Conservation (phyloP, 148 eudicot species). For the Rhododendron ovatum region DNA sequence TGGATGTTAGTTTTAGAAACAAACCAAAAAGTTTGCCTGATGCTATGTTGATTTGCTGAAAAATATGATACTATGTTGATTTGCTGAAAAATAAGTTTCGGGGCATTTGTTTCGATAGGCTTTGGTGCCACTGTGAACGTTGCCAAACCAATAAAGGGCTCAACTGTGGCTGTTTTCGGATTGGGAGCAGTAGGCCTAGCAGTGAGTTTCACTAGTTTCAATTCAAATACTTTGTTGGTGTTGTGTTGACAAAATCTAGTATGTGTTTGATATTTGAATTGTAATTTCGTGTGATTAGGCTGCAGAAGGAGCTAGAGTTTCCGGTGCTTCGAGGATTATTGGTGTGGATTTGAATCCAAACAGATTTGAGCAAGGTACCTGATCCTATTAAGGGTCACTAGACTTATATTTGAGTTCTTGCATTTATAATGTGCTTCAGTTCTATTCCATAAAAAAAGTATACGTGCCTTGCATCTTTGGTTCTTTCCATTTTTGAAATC, state of each 20-base stretch:
- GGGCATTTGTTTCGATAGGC: conserved; percentile 27
- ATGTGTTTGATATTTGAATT: background rate
- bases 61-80: background rate
- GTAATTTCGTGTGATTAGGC: conserved; percentile 20
- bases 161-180: conserved; percentile 76
- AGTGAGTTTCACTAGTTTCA: conserved; percentile 38
- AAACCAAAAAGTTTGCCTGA: background rate
- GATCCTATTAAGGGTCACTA: no score
- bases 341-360: conserved; percentile 41
- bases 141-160: conserved; percentile 72
- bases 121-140: conserved; percentile 84
- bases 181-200: conserved; percentile 89
- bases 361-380: conserved; percentile 38
- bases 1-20: background rate
- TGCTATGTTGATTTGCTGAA: background rate
- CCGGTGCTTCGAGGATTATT: conserved; percentile 47
- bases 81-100: background rate
- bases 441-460: no score
- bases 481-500: background rate
- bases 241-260: background rate
- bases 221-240: background rate
- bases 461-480: no score
- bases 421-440: background rate
- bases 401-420: background rate
- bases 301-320: conserved; percentile 51